Evolutionary conservation across 2,329 filamentous ascomycete species (phyloP).

Genomic region (Cladophialophora exuberans): DNA sequence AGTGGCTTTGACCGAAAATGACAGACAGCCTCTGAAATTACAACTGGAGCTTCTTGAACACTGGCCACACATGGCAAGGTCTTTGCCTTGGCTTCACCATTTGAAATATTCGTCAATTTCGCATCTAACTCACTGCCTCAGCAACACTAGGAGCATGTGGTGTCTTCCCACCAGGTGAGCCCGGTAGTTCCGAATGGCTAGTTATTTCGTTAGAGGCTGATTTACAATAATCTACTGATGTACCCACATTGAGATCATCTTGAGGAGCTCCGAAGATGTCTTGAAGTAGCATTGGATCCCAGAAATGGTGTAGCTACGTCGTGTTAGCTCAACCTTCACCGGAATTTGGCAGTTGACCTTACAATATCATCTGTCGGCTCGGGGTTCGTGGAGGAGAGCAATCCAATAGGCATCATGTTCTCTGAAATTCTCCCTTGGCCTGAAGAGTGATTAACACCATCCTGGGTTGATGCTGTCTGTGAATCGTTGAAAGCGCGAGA

Average conservation of each 20-base stretch:
- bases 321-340: neutral
- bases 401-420: constrained; percentile 3
- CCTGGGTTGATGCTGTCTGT: neutral
- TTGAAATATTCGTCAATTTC: no score
- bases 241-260: constrained; percentile 7
- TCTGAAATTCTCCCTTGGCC: neutral
- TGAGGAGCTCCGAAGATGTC: constrained; percentile 5
- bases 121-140: neutral
- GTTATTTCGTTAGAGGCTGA: neutral
- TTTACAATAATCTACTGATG: neutral
- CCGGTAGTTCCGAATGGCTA: constrained; percentile 1
- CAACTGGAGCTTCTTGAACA: no score
- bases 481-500: constrained; percentile 1
- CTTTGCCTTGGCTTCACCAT: no score
- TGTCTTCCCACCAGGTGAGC: constrained; percentile 14
- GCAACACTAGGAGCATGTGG: no score
- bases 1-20: no score
- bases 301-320: constrained; percentile 15
- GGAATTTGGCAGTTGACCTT: neutral
- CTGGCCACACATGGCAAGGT: no score
- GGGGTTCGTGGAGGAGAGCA: constrained; percentile 1
- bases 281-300: constrained; percentile 18
- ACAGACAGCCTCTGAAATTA: no score
- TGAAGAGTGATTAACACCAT: neutral
- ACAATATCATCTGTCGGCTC: constrained; percentile 18